Evolutionary conservation across 805 yeast species (phyloP).

Genomic region (Barnettozyma salicaria): DNA sequence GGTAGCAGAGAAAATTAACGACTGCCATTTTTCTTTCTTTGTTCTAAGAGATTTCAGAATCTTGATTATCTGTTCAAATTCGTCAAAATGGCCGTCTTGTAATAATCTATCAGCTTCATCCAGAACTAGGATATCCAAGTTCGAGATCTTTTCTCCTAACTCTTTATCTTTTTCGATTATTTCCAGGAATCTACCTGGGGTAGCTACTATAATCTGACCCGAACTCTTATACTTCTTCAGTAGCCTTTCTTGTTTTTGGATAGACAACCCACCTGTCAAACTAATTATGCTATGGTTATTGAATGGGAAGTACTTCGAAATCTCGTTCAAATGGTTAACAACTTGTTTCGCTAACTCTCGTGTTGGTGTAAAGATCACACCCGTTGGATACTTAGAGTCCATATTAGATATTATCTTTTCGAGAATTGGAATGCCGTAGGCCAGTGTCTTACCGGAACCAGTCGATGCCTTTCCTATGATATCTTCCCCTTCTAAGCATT

Average conservation of each 20-base stretch:
- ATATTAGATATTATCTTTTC: constrained; percentile 45
- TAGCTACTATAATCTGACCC: constrained; percentile 74
- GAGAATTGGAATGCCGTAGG: constrained; percentile 88
- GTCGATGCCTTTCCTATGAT: constrained; percentile 95
- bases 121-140: constrained; percentile 52
- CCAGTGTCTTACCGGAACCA: constrained; percentile 96
- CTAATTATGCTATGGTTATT: constrained; percentile 57
- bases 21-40: constrained; percentile 55
- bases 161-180: constrained; percentile 55
- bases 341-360: constrained; percentile 96
- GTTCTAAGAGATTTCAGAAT: constrained; percentile 49
- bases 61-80: constrained; percentile 75
- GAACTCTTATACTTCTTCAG: constrained; percentile 57
- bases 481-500: constrained; percentile 67
- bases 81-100: constrained; percentile 95
- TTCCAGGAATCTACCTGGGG: constrained; percentile 92
- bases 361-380: constrained; percentile 87
- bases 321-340: constrained; percentile 60
- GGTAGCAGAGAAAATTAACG: constrained; percentile 92
- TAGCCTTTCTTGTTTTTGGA: constrained; percentile 86
- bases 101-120: constrained; percentile 96
- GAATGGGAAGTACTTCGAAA: constrained; percentile 48
- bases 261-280: constrained; percentile 91
- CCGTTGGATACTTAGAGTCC: constrained; percentile 46
- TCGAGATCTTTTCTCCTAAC: constrained; percentile 35